Evolutionary conservation across 192 early-diverging fungal genomes (phyloP).

Genomic region (Backusella macrospora): DNA sequence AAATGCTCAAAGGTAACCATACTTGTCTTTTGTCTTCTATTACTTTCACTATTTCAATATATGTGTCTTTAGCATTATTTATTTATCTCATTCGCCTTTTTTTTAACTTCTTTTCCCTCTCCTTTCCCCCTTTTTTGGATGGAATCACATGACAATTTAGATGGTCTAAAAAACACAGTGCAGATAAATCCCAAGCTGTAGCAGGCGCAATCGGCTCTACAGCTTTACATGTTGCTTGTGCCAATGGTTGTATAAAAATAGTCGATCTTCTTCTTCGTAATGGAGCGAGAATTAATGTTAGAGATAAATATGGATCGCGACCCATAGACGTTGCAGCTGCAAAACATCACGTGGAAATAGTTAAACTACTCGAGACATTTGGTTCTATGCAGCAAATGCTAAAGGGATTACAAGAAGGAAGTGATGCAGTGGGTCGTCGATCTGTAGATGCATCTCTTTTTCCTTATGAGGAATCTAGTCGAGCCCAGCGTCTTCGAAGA

Average conservation of each 20-base stretch:
- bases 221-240: conserved; percentile 82
- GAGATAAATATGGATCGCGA: conserved; percentile 63
- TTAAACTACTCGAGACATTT: conserved; percentile 45
- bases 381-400: conserved; percentile 37
- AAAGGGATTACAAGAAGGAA: conserved; percentile 22
- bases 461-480: conserved; percentile 14
- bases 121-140: conserved; percentile 1
- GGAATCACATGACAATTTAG: conserved; percentile 20
- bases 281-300: conserved; percentile 61
- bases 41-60: neutral
- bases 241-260: conserved; percentile 66
- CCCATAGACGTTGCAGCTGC: conserved; percentile 51
- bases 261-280: conserved; percentile 63
- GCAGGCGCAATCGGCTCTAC: conserved; percentile 70
- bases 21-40: neutral
- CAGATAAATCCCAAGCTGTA: conserved; percentile 45
- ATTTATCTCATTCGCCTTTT: neutral
- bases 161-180: conserved; percentile 44
- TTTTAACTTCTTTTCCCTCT: neutral
- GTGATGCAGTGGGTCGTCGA: conserved; percentile 3
- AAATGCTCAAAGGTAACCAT: conserved; percentile 56
- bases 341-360: conserved; percentile 56
- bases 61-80: conserved; percentile 5
- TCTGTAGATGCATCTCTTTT: conserved; percentile 20
- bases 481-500: conserved; percentile 29